Base-by-base conservation (phyloP, 441 rosid genomes). In the Francoa sonchifolia region DNA sequence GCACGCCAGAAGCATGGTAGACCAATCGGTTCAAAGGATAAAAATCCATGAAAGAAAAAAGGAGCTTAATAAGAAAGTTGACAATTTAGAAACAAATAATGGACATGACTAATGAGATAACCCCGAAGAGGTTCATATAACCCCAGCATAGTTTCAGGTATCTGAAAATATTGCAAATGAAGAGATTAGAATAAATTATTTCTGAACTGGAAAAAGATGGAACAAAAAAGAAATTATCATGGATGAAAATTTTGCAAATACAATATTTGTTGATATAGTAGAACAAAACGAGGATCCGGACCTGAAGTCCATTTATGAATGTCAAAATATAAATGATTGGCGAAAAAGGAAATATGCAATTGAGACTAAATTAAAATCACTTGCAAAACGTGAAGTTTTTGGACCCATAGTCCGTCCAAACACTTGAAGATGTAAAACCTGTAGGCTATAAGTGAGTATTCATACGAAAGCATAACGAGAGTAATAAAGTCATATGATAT, bases 381-480 rank as follows among this genome's bases (percentile, higher is more conserved):
- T 49, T 1, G 28, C 2, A 8, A 49, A 29, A 39, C 16, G 32
- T 20, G 30, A 44, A 19, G 49, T 31, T 1, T 31, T 30, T 25
- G 21, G 18, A 11, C 31, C 38, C 1, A 30, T 49, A 33, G 19
- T 49, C 20, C 28, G 19, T 19, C n/a, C n/a, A n/a, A n/a, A 49
- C 38, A 27, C 54, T 14, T 9, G 10, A 49, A 16, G 27, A 8
- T 38, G 31, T 39, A 3, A 49, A 17, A 8, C 45, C 44, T 1
- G 29, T 28, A 0, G 29, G 54, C 2, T 49, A 38, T 8, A 38
- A n/a, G 12, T 30, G 15, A 1, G 33, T 30, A 9, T 30, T 30
- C 20, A 19, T 49, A 11, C 19, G 19, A 6, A 49, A 49, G 30
- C 0, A 10, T n/a, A 49, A 49, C 21, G 54, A 49, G 45, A 28